A percentile compares a stretch with the other conserved stretches of the same genome.
Evolutionary conservation across 1,284 basidiomycete genomes (phyloP).

Genomic region (Porodaedalea pini): DNA sequence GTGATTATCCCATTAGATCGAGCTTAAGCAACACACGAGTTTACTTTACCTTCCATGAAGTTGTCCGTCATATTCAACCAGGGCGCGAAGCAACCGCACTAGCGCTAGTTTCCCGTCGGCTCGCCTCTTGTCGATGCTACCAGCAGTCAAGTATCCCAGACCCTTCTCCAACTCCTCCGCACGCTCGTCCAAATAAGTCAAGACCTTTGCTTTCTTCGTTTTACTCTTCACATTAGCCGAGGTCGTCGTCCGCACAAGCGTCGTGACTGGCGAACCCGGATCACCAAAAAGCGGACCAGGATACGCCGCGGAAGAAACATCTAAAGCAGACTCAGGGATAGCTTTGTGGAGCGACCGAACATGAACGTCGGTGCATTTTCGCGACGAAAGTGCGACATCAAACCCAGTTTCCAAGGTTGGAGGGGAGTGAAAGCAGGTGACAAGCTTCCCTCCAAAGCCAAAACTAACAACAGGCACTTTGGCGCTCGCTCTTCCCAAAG

Average conservation of each 20-base stretch:
- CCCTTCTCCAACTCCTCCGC: constrained; percentile 75
- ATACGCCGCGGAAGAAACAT: constrained; percentile 55
- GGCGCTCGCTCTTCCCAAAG: constrained; percentile 68
- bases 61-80: constrained; percentile 86
- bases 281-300: constrained; percentile 87
- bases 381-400: constrained; percentile 71
- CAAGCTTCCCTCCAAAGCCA: constrained; percentile 84
- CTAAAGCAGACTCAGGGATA: constrained; percentile 64
- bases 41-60: constrained; percentile 71
- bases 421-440: constrained; percentile 82
- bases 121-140: constrained; percentile 50
- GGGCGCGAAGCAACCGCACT: constrained; percentile 69
- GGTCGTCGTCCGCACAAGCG: constrained; percentile 63
- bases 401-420: constrained; percentile 66
- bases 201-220: constrained; percentile 77
- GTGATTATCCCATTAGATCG: not conserved
- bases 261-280: constrained; percentile 60
- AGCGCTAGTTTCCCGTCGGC: constrained; percentile 77
- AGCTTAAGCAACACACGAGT: not conserved
- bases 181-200: constrained; percentile 74
- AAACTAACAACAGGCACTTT: constrained; percentile 81
- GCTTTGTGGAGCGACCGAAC: constrained; percentile 66
- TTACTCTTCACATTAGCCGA: constrained; percentile 58
- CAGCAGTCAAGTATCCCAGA: constrained; percentile 64
- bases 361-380: constrained; percentile 66